Percentiles rank a stretch among this genome's conserved stretches.
Evolutionary conservation across 345 rosid genomes (phyloP).

Genomic region (Aquilaria malaccensis): DNA sequence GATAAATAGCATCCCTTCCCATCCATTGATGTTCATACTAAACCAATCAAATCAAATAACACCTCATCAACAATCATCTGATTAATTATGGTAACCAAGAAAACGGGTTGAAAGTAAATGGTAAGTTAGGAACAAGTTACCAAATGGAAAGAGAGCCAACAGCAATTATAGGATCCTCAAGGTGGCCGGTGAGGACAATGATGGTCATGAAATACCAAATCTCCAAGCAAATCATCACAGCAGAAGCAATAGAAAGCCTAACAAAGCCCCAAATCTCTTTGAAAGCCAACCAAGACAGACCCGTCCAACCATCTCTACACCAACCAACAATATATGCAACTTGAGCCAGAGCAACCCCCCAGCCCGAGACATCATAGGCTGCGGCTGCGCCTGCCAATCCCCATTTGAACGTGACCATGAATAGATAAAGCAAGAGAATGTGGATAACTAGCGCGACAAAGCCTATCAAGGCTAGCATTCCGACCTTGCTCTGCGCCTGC

Average conservation of each 20-base stretch:
- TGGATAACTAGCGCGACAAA: slow-evolving; percentile 50
- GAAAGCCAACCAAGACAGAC: slow-evolving; percentile 82
- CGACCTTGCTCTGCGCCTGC: slow-evolving; percentile 85
- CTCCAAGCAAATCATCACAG: slow-evolving; percentile 93
- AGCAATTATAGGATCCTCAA: slow-evolving; percentile 70
- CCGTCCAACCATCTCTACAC: slow-evolving; percentile 80
- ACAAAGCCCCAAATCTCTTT: slow-evolving; percentile 76
- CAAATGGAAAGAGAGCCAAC: slow-evolving; percentile 95
- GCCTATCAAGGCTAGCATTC: slow-evolving; percentile 75
- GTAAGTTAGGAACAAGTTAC: slow-evolving; percentile 16
- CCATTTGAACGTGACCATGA: slow-evolving; percentile 59
- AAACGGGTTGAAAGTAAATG: no score
- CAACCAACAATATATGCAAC: slow-evolving; percentile 72
- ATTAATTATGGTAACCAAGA: no score
- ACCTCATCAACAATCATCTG: neutral
- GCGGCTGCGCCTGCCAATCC: slow-evolving; percentile 78
- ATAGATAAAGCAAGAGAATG: slow-evolving; percentile 39
- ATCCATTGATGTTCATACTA: slow-evolving; percentile 98
- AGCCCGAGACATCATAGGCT: slow-evolving; percentile 65
- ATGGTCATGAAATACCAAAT: slow-evolving; percentile 97
- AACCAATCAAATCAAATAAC: slow-evolving; percentile 9
- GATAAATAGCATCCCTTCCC: slow-evolving; percentile 95
- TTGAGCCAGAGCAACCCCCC: slow-evolving; percentile 66
- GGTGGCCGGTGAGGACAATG: slow-evolving; percentile 94
- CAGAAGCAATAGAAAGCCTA: slow-evolving; percentile 84